phyloP scores from a whole-genome alignment of 23 red algal genomes.

The Gracilariopsis chorda region DNA sequence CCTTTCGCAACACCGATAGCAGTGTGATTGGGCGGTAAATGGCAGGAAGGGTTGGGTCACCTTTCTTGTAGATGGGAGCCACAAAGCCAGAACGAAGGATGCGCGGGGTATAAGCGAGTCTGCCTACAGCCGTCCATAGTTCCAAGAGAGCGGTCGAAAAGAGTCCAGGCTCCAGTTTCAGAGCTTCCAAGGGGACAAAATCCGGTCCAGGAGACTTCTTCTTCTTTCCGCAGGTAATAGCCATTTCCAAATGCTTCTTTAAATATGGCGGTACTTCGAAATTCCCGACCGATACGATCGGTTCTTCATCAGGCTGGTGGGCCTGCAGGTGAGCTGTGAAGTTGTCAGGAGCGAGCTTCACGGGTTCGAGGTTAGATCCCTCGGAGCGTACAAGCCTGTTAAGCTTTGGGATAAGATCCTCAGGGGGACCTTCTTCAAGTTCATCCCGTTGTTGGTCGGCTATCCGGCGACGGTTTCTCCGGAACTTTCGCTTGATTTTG shows the following conservation, averaged over 20 bases:
- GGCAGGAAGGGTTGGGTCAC: neutral
- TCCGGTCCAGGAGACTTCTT: neutral
- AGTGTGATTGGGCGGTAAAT: neutral
- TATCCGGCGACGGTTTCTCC: neutral
- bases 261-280: neutral
- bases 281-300: neutral
- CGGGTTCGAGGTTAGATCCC: neutral
- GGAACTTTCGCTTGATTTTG: neutral
- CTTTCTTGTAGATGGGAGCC: neutral
- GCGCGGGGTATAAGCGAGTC: neutral
- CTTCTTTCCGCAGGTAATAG: neutral
- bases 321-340: neutral
- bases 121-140: neutral
- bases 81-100: neutral
- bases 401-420: neutral
- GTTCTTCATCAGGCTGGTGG: neutral
- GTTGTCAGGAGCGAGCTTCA: neutral
- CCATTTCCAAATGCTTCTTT: neutral
- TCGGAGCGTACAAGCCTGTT: neutral
- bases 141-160: neutral
- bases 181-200: neutral
- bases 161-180: neutral
- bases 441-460: neutral
- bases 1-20: neutral
- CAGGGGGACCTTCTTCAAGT: neutral